phyloP scores from a whole-genome alignment of 306 rosid genomes.

The Medicago lupulina region DNA sequence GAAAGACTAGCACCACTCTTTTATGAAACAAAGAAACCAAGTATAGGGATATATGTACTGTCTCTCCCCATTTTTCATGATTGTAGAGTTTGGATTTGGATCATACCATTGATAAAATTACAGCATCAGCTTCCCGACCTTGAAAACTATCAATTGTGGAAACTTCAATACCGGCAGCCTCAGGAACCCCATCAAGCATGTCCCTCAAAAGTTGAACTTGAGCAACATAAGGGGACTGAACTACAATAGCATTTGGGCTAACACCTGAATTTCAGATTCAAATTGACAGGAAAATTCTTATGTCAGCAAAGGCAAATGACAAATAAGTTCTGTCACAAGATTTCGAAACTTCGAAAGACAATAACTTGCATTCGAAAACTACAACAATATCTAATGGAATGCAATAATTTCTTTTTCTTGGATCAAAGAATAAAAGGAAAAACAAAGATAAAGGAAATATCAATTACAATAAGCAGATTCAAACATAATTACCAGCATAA shows the following conservation, averaged over 20 bases:
- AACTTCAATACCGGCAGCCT: conserved; percentile 75
- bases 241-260: conserved; percentile 70
- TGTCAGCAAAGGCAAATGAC: conserved; percentile 38
- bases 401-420: conserved; percentile 25
- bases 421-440: background rate
- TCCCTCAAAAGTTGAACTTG: conserved; percentile 87
- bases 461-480: background rate
- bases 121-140: conserved; percentile 93
- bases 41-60: background rate
- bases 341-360: conserved; percentile 6
- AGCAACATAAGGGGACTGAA: conserved; percentile 91
- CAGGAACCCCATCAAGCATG: conserved; percentile 73
- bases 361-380: background rate
- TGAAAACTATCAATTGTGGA: conserved; percentile 90
- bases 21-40: background rate
- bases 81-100: conserved; percentile 28
- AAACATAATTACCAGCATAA: conserved; percentile 61
- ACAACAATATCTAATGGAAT: conserved; percentile 14
- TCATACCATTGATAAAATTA: conserved; percentile 84
- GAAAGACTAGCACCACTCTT: background rate
- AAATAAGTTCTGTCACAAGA: conserved; percentile 21
- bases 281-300: conserved; percentile 32
- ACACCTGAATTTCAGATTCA: conserved; percentile 62
- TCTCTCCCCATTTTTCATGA: background rate
- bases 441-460: background rate